Conservation (phyloP, 2,329 filamentous ascomycete species). For the Chalaropsis ovoidea region DNA sequence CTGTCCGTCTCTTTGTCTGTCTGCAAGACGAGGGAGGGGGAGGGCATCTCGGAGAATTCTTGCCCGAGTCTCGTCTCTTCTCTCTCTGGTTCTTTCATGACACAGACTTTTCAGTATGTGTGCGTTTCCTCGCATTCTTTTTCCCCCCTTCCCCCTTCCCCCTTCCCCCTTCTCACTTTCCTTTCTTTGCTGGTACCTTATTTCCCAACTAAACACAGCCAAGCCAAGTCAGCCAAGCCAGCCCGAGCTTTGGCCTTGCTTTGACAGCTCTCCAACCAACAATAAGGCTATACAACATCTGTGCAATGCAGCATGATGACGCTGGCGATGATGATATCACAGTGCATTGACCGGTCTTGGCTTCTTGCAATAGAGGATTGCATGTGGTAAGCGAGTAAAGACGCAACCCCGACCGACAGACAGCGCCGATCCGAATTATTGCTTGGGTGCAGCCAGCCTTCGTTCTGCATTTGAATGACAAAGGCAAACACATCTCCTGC, state of each 20-base stretch:
- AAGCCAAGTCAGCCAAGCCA: neutral
- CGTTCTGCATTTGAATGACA: neutral
- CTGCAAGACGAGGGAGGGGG: neutral
- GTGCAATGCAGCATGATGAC: neutral
- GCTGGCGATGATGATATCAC: neutral
- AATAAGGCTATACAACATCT: neutral
- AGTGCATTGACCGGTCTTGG: slow-evolving; percentile 5
- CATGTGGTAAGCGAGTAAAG: neutral
- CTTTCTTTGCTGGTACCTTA: neutral
- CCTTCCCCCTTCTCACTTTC: neutral
- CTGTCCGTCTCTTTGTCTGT: neutral
- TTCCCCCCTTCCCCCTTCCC: neutral
- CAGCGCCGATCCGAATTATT: slow-evolving; percentile 8
- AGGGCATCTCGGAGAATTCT: neutral
- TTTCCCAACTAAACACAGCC: neutral
- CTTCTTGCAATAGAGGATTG: neutral
- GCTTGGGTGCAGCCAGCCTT: neutral
- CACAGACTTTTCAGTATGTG: neutral
- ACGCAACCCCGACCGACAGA: neutral
- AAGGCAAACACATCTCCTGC: neutral
- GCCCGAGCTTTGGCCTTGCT: neutral
- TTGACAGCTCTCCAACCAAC: neutral
- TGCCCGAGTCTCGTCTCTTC: neutral
- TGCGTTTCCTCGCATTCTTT: neutral
- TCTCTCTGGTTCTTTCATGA: neutral